Base-by-base conservation (phyloP, 2,329 filamentous ascomycete genomes). In the Aspergillus puulaauensis region DNA sequence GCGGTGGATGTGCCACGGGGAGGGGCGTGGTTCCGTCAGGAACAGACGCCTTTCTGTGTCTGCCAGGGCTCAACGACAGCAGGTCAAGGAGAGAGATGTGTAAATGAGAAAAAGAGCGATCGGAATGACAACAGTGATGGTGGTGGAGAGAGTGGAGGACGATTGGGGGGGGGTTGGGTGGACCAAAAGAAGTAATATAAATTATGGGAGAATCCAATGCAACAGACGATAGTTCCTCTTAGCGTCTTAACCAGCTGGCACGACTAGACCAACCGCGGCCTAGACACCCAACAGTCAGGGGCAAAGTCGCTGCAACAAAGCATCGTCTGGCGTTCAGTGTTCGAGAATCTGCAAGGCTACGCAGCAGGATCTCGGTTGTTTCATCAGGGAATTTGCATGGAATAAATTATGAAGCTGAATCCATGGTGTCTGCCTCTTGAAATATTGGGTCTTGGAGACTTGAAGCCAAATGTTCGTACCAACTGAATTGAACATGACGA, bases 311-410 rank as follows among this genome's bases (percentile, higher is more conserved):
- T 27, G 15, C 27, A 21, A 31, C 11, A 23, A 35, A 43, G 41
- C 48, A 45, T 53, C 19, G 24, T 57, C 41, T 48, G 50, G 54
- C 51, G 37, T 35, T 52, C 46, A 39, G 54, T 57, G 54, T 60
- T 52, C 55, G 58, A 56, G 58, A 54, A 47, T 60, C 54, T 60
- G 54, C 58, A 57, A 37, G 44, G 39, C 33, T 27, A n/a, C 24
- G n/a, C 40, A 35, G 43, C 49, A 27, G 37, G 11, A 4, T 49
- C 14, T 31, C 50, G 40, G 9, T 21, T n/a, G 56, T 53, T 49
- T 50, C 39, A 50, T 27, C 37, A 37, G 23, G 37, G 33, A 27
- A 48, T 39, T 31, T 44, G 31, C 47, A 14, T 9, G 8, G 23
- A 24, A 45, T 15, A 31, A 31, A 31, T 24, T n/a, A 45, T 45